Conservation (phyloP, 352 stramenopile genomes). For the Pythium dissimile region DNA sequence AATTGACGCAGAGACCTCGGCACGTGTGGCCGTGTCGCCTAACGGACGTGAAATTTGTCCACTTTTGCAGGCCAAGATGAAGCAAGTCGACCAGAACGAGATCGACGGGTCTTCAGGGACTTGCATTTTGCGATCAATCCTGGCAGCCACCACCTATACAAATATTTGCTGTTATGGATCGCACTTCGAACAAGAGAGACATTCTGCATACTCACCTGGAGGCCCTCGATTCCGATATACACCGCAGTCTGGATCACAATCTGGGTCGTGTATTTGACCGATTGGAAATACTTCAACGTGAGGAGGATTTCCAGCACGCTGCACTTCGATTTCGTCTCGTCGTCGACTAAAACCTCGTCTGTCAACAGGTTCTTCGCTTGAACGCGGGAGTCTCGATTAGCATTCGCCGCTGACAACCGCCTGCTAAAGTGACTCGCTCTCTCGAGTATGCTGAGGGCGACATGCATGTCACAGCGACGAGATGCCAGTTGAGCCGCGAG, state of each 20-base stretch:
- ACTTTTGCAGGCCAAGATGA: conserved; percentile 19
- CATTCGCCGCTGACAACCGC: neutral
- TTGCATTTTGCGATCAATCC: conserved; percentile 4
- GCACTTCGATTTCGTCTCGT: neutral
- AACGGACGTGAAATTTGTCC: neutral
- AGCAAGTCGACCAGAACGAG: conserved; percentile 20
- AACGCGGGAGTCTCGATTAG: neutral
- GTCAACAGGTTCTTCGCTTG: conserved; percentile 13
- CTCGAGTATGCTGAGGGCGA: conserved; percentile 14
- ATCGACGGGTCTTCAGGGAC: neutral
- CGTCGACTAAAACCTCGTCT: neutral
- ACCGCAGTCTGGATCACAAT: conserved; percentile 5
- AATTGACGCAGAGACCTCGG: neutral
- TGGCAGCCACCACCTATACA: conserved; percentile 14
- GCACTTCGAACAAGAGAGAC: no score
- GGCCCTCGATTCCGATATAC: conserved; percentile 15
- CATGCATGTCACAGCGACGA: conserved; percentile 12
- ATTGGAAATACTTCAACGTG: conserved; percentile 9
- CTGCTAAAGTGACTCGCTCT: neutral
- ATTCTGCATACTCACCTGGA: conserved; percentile 10
- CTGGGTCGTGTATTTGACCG: conserved; percentile 15
- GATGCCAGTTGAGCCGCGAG: conserved; percentile 4
- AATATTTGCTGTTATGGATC: no score
- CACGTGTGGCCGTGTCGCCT: neutral
- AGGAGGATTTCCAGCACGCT: conserved; percentile 9